Conservation (phyloP, 805 yeast genomes). For the Wickerhamiella lipophila region DNA sequence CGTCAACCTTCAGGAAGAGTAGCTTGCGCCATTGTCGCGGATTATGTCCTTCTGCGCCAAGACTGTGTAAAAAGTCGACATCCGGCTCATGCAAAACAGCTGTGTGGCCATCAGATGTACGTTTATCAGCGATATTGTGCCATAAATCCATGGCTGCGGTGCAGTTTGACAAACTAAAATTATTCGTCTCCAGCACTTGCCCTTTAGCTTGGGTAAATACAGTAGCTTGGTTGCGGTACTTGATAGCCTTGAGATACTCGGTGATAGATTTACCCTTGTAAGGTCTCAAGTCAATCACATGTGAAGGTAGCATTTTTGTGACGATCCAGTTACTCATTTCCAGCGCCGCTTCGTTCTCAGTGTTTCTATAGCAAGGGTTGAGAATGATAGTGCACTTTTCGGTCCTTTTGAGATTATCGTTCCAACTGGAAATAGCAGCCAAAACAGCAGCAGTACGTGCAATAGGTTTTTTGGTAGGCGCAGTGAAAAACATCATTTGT, state of each 20-base stretch:
- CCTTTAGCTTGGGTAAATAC: constrained; percentile 30
- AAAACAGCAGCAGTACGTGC: constrained; percentile 33
- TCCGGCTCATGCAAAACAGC: constrained; percentile 31
- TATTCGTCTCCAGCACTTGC: constrained; percentile 27
- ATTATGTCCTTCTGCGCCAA: constrained; percentile 26
- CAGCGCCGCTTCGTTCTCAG: constrained; percentile 25
- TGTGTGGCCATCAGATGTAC: constrained; percentile 31
- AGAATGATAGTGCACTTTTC: constrained; percentile 30
- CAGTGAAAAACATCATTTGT: constrained; percentile 31
- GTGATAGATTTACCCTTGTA: constrained; percentile 25
- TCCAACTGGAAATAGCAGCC: constrained; percentile 31
- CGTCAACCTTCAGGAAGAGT: constrained; percentile 31
- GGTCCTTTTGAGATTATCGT: constrained; percentile 21
- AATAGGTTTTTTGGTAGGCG: constrained; percentile 32
- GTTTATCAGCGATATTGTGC: constrained; percentile 32
- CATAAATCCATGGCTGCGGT: constrained; percentile 28
- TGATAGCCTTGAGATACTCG: constrained; percentile 33
- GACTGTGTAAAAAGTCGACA: constrained; percentile 24
- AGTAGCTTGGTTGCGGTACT: constrained; percentile 32
- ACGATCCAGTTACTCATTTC: constrained; percentile 32
- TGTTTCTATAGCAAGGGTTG: constrained; percentile 30
- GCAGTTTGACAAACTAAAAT: constrained; percentile 29
- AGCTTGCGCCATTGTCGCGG: constrained; percentile 26
- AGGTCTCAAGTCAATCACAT: constrained; percentile 33
- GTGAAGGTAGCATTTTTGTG: constrained; percentile 31